Evolutionary conservation across 306 rosid species (phyloP).

Genomic region (Glycine soja): DNA sequence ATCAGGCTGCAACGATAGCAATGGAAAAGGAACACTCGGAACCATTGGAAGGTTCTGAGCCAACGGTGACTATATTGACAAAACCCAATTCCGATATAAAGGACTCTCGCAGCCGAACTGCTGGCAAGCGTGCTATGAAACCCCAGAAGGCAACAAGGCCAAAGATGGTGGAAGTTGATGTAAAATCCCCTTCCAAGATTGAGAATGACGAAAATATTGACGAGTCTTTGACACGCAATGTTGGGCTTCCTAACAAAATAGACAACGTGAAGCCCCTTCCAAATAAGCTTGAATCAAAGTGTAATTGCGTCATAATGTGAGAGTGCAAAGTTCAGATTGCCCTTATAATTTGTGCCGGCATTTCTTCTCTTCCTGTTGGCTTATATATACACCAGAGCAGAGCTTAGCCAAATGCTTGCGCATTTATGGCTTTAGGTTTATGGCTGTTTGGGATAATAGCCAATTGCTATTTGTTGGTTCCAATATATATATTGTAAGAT

Average conservation of each 20-base stretch:
- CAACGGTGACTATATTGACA: slow-evolving; percentile 76
- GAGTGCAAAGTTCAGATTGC: slow-evolving; percentile 45
- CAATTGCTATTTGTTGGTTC: slow-evolving; percentile 55
- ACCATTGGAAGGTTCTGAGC: slow-evolving; percentile 73
- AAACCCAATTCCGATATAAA: slow-evolving; percentile 64
- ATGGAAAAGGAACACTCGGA: slow-evolving; percentile 72
- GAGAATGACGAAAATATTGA: slow-evolving; percentile 78
- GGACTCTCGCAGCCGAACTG: slow-evolving; percentile 58
- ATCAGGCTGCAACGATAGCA: slow-evolving; percentile 81
- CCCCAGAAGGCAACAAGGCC: slow-evolving; percentile 68
- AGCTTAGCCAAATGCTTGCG: slow-evolving; percentile 9
- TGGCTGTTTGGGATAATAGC: slow-evolving; percentile 58
- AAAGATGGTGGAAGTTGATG: slow-evolving; percentile 59
- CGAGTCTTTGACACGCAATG: slow-evolving; percentile 60
- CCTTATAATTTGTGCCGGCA: slow-evolving; percentile 31
- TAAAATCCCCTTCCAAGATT: slow-evolving; percentile 55
- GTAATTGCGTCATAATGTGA: slow-evolving; percentile 98
- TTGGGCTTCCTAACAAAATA: slow-evolving; percentile 73
- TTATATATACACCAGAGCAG: slow-evolving; percentile 33
- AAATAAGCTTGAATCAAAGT: slow-evolving; percentile 86
- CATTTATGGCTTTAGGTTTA: slow-evolving; percentile 19
- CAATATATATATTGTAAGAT: slow-evolving; percentile 61
- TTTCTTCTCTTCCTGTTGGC: slow-evolving; percentile 49
- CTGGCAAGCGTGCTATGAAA: slow-evolving; percentile 59
- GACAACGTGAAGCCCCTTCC: slow-evolving; percentile 76